Evolutionary conservation across 176 grass and related monocot species (phyloP).

Genomic region (Dendrocalamus sinicus): DNA sequence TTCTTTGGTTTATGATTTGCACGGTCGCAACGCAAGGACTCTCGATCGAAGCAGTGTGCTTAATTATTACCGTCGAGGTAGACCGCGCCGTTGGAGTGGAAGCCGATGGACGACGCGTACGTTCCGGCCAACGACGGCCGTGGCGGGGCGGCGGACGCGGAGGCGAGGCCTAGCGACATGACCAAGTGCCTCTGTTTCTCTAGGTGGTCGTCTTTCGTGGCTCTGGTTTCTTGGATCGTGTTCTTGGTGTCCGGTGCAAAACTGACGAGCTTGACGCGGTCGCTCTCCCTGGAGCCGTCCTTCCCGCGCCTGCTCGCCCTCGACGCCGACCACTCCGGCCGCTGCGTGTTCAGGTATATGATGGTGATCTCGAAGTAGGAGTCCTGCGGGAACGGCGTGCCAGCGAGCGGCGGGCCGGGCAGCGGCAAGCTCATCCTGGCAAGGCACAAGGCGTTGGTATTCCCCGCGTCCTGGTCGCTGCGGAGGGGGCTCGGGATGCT

Average conservation of each 20-base stretch:
- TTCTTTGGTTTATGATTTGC: neutral
- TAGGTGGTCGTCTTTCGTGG: constrained; percentile 44
- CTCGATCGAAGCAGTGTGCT: neutral
- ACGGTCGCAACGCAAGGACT: neutral
- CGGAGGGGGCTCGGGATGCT: constrained; percentile 54
- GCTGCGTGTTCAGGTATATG: constrained; percentile 70
- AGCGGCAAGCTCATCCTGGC: constrained; percentile 81
- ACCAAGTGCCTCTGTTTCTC: constrained; percentile 48
- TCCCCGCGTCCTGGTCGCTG: constrained; percentile 3
- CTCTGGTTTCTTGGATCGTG: constrained; percentile 37
- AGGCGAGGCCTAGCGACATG: constrained; percentile 74
- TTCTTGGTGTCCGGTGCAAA: constrained; percentile 22
- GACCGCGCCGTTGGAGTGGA: constrained; percentile 83
- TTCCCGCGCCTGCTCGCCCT: constrained; percentile 45
- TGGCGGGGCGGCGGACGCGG: neutral
- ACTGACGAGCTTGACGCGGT: constrained; percentile 66
- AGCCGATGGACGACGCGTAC: constrained; percentile 78
- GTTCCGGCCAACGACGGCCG: constrained; percentile 61
- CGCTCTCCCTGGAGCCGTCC: constrained; percentile 55
- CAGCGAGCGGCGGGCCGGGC: constrained; percentile 70
- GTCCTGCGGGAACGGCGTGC: constrained; percentile 83
- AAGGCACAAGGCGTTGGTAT: constrained; percentile 20
- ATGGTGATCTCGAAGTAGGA: constrained; percentile 91
- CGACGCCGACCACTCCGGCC: constrained; percentile 58
- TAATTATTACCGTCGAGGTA: constrained; percentile 80